Percentiles rank a stretch among this genome's conserved stretches.
phyloP scores from a whole-genome alignment of 2,329 filamentous ascomycete species.

The Fusarium burgessii region DNA sequence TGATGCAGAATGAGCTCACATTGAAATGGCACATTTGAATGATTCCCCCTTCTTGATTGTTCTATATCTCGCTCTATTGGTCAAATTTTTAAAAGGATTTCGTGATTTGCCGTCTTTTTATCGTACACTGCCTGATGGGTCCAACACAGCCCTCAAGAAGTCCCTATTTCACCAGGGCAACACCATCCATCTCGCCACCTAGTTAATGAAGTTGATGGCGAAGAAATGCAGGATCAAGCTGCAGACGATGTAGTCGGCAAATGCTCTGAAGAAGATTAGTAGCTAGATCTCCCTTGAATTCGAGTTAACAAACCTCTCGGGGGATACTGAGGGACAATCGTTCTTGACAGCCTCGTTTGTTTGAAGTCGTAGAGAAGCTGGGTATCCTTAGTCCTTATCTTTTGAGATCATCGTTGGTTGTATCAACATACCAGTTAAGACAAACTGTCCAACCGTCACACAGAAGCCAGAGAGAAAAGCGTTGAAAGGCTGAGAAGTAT shows the following conservation, averaged over 20 bases:
- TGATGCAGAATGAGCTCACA: conserved; percentile 41
- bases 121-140: conserved; percentile 35
- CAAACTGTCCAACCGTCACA: conserved; percentile 96
- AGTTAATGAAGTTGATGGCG: conserved; percentile 99
- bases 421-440: conserved; percentile 81
- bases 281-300: not conserved
- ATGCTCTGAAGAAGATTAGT: conserved; percentile 72
- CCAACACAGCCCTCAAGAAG: conserved; percentile 19
- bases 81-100: conserved; percentile 39
- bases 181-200: conserved; percentile 59
- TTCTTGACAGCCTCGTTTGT: conserved; percentile 84
- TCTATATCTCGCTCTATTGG: conserved; percentile 37
- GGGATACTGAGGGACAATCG: conserved; percentile 81
- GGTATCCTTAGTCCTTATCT: conserved; percentile 16
- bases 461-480: conserved; percentile 96
- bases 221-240: conserved; percentile 98
- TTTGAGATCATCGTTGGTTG: not conserved
- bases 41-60: conserved; percentile 45
- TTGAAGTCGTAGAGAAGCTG: conserved; percentile 86
- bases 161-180: conserved; percentile 1
- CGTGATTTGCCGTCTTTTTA: conserved; percentile 37
- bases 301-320: conserved; percentile 72
- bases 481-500: conserved; percentile 85
- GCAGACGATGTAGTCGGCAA: conserved; percentile 95
- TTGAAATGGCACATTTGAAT: conserved; percentile 42